A percentile compares a stretch with the other conserved stretches of the same genome.
phyloP scores from a whole-genome alignment of 2,329 filamentous ascomycete genomes.

The Fusarium begoniae region DNA sequence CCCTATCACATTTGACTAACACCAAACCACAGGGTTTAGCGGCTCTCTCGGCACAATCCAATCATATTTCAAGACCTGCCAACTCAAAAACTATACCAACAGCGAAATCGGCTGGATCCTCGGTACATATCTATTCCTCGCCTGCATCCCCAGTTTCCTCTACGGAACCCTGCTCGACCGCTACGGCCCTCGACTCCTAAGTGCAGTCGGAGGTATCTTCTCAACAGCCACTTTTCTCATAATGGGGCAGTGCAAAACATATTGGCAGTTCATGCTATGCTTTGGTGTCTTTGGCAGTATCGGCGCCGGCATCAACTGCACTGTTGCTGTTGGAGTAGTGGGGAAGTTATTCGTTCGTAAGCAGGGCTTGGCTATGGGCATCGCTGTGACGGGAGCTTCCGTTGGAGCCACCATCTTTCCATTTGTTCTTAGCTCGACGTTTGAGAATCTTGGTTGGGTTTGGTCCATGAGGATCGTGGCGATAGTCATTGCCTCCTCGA shows the following conservation, averaged over 20 bases:
- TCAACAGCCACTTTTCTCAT: conserved; percentile 53
- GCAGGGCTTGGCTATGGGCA: conserved; percentile 21
- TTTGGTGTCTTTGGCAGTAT: conserved; percentile 55
- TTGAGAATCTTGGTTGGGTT: conserved; percentile 42
- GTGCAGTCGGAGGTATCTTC: conserved; percentile 46
- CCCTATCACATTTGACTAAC: not conserved
- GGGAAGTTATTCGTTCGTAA: conserved; percentile 36
- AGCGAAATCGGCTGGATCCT: conserved; percentile 59
- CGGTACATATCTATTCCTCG: conserved; percentile 54
- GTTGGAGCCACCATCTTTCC: conserved; percentile 45
- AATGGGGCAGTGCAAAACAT: conserved; percentile 54
- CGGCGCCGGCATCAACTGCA: conserved; percentile 49
- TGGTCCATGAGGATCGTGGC: conserved; percentile 47
- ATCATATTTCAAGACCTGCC: conserved; percentile 54
- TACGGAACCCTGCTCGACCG: conserved; percentile 57
- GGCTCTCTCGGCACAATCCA: conserved; percentile 56
- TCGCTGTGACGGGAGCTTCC: conserved; percentile 22
- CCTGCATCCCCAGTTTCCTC: conserved; percentile 51
- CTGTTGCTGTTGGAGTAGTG: conserved; percentile 44
- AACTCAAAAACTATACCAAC: conserved; percentile 51
- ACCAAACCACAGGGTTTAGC: conserved; percentile 50
- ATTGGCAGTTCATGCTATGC: conserved; percentile 58
- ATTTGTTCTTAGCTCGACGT: conserved; percentile 39
- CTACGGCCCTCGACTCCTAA: conserved; percentile 53
- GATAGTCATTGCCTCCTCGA: conserved; percentile 34